Evolutionary conservation across 345 rosid species (phyloP).

Genomic region (Ailanthus altissimus): DNA sequence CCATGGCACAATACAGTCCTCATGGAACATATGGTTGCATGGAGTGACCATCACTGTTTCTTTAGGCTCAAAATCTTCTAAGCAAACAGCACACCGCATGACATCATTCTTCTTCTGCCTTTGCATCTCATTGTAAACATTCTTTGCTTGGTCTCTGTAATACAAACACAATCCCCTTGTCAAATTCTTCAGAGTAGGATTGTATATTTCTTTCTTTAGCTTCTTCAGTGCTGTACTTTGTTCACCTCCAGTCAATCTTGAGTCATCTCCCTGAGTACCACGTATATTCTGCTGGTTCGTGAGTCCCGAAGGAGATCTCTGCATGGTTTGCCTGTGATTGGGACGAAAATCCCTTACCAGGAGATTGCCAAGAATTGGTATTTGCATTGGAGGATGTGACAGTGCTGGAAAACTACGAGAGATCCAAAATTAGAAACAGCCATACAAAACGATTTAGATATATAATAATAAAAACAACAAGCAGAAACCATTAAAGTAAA

Average conservation of each 20-base stretch:
- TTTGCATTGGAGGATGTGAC: neutral
- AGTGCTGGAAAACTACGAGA: conserved; percentile 5
- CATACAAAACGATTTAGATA: neutral
- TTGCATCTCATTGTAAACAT: conserved; percentile 4
- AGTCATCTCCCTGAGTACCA: conserved; percentile 11
- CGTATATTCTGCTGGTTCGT: conserved; percentile 8
- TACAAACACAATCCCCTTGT: conserved; percentile 50
- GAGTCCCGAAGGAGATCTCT: conserved; percentile 22
- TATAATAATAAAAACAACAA: neutral
- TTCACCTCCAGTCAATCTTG: conserved; percentile 33
- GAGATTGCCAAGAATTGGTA: conserved; percentile 8
- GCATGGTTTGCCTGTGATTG: conserved; percentile 8
- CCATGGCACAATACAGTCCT: conserved; percentile 83
- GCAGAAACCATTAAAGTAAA: neutral
- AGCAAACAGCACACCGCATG: conserved; percentile 66
- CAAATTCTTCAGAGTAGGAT: conserved; percentile 50
- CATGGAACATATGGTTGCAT: conserved; percentile 87
- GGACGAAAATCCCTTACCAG: conserved; percentile 7
- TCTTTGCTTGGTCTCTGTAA: conserved; percentile 43
- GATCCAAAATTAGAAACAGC: neutral
- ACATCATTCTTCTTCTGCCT: conserved; percentile 46
- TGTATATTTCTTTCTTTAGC: conserved; percentile 60
- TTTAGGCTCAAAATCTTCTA: conserved; percentile 75
- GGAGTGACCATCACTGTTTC: conserved; percentile 73
- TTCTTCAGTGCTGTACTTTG: conserved; percentile 41